These are phyloP conservation scores for Coemansia brasiliensis DNA, from an alignment of 192 early-diverging fungal species.

Conservation along the genomic window DNA sequence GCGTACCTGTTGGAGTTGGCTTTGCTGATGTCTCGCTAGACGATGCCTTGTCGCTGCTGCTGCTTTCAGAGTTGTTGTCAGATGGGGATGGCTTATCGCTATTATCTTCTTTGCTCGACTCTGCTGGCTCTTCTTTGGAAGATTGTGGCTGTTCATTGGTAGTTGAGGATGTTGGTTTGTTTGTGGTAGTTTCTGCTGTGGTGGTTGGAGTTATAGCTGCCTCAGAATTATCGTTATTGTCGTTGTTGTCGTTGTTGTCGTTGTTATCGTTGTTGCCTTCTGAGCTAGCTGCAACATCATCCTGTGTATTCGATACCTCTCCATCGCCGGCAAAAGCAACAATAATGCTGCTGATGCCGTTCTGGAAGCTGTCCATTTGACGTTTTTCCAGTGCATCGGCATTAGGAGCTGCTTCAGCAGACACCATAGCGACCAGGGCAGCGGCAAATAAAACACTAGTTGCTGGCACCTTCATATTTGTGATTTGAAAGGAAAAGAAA, in stretches of 20 bases:
- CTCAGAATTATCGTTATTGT: not conserved
- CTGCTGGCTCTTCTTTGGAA: not conserved
- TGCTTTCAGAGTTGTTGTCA: constrained; percentile 6
- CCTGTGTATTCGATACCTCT: not conserved
- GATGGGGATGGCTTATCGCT: not conserved
- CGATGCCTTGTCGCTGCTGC: constrained; percentile 4
- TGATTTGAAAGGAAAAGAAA: constrained; percentile 7
- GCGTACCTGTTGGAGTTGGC: constrained; percentile 30
- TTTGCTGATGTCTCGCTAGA: constrained; percentile 4
- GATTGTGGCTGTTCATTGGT: not conserved
- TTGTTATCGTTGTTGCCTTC: not conserved
- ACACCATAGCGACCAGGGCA: constrained; percentile 10
- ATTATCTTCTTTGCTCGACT: not conserved
- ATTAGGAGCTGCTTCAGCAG: not conserved
- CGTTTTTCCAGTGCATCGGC: constrained; percentile 5
- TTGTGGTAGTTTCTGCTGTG: not conserved
- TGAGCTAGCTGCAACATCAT: not conserved
- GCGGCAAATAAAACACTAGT: constrained; percentile 9
- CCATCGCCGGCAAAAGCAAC: not conserved
- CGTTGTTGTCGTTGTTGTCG: not conserved
- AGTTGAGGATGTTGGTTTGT: not conserved
- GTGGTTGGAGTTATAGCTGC: not conserved
- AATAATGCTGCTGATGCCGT: not conserved
- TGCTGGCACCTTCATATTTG: constrained; percentile 7
- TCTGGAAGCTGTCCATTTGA: not conserved